Conservation (phyloP, 176 grass and related monocot species). For the Aechmea fasciata region DNA sequence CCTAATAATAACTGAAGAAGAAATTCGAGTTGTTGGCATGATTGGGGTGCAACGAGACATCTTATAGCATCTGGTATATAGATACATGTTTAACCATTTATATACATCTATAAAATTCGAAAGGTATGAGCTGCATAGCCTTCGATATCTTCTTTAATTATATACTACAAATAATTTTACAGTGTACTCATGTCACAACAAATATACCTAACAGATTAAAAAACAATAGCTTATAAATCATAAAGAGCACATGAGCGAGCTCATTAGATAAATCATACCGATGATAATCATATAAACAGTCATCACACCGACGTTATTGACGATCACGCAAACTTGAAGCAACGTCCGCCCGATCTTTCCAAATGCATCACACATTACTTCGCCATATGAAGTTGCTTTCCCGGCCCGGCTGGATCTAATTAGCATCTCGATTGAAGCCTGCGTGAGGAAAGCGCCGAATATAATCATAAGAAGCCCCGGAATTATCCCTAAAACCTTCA, state of each 20-base stretch:
- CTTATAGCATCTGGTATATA: background rate
- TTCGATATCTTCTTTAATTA: no score
- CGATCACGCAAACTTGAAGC: conserved; percentile 73
- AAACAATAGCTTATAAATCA: background rate
- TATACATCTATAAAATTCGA: no score
- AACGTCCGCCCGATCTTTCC: conserved; percentile 43
- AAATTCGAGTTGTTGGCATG: no score
- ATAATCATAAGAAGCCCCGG: conserved; percentile 67
- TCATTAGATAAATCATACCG: conserved; percentile 30
- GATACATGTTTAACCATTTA: no score
- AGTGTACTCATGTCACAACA: no score
- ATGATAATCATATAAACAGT: conserved; percentile 99
- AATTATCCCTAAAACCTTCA: conserved; percentile 81
- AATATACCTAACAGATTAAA: background rate
- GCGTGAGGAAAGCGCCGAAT: conserved; percentile 70
- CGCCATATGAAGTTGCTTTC: conserved; percentile 54
- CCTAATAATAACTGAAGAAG: no score
- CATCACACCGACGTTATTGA: conserved; percentile 86
- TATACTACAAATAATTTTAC: no score
- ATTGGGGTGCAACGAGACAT: background rate
- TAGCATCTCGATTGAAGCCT: conserved; percentile 81
- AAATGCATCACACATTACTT: conserved; percentile 76
- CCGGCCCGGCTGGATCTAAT: conserved; percentile 62
- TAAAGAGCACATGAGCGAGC: background rate
- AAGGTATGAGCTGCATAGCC: no score